Evolutionary conservation across 257 asterid genomes (phyloP), one percentile per base, ranked within the genome.

Genomic region (Penstemon eatonii): DNA sequence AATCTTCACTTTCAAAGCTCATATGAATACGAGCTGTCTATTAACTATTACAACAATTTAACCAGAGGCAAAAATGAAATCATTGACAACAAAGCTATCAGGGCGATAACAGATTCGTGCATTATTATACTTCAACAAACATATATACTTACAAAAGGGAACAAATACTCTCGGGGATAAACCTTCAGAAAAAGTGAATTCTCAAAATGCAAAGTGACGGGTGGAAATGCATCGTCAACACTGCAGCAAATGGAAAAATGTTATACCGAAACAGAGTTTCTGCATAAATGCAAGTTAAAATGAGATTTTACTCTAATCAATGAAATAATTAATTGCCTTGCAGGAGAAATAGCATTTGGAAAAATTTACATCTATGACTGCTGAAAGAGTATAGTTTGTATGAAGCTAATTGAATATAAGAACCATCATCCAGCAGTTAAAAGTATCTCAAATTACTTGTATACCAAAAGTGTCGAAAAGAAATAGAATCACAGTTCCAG

Each of bases 171-270:
- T 25, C 76, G 87, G 70, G 99, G 99, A 82, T 85, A 83, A 78
- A 94, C 97, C 73, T 72, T 91, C 87, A 94, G 81, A 56, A 80
- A 13, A 64, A 94, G 97, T 51, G 89, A 87, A 73, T 85, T 87
- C 81, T 85, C 87, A 80, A 94, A 94, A 79, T 91, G 96, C 76
- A 94, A 88, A 64, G 83, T 81, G 74, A 94, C 97, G 12, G 77
- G 73, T 10, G 97, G 99, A 73, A 94, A 94, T 65, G 86, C 97
- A 71, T 87, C 97, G 80, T 94, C 97, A 67, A 94, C 91, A 77
- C 99, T 94, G 93, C 92, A 83, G 67, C 10, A 73, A 49, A 76
- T 63, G 72, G 56, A 73, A 75, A 57, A 64, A 59, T 60, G 72
- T 72, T 66, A 71, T 19, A 50, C 45, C 44, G 73, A 63, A 67